These are phyloP conservation scores for Epichloe festucae DNA, from an alignment of 2,329 filamentous ascomycete genomes.

Conservation along the genomic window DNA sequence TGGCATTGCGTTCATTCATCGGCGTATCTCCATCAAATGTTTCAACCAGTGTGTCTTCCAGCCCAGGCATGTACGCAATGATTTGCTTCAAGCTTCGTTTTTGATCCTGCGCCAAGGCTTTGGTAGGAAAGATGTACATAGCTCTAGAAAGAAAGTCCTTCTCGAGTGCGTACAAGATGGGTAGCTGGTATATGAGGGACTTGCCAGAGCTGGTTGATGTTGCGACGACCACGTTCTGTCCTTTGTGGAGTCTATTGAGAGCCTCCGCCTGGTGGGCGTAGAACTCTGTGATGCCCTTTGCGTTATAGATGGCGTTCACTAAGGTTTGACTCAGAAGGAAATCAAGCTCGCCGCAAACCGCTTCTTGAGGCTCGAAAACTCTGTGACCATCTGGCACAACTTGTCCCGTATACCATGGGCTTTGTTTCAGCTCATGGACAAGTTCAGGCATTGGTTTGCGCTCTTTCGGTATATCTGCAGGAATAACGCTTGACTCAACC, in stretches of 20 bases:
- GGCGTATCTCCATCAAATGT: slow-evolving; percentile 94
- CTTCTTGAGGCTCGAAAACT: slow-evolving; percentile 73
- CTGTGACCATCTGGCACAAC: slow-evolving; percentile 89
- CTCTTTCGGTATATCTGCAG: slow-evolving; percentile 63
- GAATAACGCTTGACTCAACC: slow-evolving; percentile 35
- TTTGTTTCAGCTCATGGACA: slow-evolving; percentile 65
- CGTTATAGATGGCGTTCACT: slow-evolving; percentile 94
- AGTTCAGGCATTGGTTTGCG: slow-evolving; percentile 75
- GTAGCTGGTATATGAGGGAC: slow-evolving; percentile 94
- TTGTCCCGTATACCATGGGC: slow-evolving; percentile 82
- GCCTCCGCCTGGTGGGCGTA: slow-evolving; percentile 91
- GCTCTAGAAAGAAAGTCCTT: slow-evolving; percentile 63
- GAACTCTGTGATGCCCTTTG: slow-evolving; percentile 69
- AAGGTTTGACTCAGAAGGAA: slow-evolving; percentile 81
- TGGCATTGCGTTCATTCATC: slow-evolving; percentile 61
- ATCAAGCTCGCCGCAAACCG: slow-evolving; percentile 69
- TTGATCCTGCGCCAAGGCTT: slow-evolving; percentile 91
- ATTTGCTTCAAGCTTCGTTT: slow-evolving; percentile 77
- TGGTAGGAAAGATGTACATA: slow-evolving; percentile 97
- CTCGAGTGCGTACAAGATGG: slow-evolving; percentile 78
- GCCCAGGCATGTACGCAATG: slow-evolving; percentile 62
- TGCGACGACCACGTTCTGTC: slow-evolving; percentile 78
- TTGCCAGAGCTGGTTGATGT: slow-evolving; percentile 96
- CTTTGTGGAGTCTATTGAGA: slow-evolving; percentile 74
- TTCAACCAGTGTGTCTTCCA: slow-evolving; percentile 69